Percentiles rank a stretch among this genome's conserved stretches.
phyloP scores from a whole-genome alignment of 345 rosid genomes.

The Eucalyptus pauciflora region DNA sequence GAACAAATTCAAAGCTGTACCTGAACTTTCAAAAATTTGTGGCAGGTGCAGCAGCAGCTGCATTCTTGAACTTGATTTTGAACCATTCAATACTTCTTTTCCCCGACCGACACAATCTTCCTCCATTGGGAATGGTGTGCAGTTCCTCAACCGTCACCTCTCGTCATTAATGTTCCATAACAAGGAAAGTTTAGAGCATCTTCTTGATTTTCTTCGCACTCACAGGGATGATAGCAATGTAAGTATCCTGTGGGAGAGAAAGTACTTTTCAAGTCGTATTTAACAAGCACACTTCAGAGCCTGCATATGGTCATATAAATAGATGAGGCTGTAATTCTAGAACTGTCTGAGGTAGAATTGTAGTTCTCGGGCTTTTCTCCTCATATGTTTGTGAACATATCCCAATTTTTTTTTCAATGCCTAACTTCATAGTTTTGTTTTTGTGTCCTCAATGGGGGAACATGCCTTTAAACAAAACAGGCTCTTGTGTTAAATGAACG shows the following conservation, averaged over 20 bases:
- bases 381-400: background rate
- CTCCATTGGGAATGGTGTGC: constrained; percentile 27
- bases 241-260: background rate
- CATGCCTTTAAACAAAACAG: background rate
- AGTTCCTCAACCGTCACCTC: constrained; percentile 17
- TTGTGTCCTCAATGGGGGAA: background rate
- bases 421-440: background rate
- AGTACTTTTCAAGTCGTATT: background rate
- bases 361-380: background rate
- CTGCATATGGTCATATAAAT: background rate
- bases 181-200: constrained; percentile 19
- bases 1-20: background rate
- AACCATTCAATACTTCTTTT: constrained; percentile 20
- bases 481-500: constrained; percentile 51
- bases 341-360: background rate
- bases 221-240: constrained; percentile 19
- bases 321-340: background rate
- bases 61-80: constrained; percentile 24
- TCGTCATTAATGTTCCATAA: constrained; percentile 17
- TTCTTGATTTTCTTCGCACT: constrained; percentile 14
- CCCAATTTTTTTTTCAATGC: background rate
- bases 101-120: constrained; percentile 16
- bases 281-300: background rate
- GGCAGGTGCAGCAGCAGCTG: constrained; percentile 3
- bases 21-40: background rate